Base-by-base conservation (phyloP, 140 eudicot genomes). In the Stevia rebaudiana region DNA sequence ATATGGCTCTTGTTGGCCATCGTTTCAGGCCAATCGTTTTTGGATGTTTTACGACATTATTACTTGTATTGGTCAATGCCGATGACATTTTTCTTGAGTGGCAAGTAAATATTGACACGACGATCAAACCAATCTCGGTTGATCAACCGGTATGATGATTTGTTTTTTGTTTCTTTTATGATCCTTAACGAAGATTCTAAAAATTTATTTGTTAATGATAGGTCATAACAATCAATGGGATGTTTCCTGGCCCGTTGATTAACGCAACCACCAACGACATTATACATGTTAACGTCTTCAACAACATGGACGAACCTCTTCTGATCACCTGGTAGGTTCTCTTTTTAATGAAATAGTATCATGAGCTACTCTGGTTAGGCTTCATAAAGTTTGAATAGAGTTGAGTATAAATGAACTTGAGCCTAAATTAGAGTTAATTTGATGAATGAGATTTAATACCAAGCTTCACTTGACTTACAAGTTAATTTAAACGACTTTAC, bases 161-260 rank as follows among this genome's bases (percentile, higher is more conserved):
- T 69, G 4, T 3, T 42, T 69, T 6, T 3, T 10, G 4, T 4
- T 49, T 25, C 25, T 25, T 56, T 47, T 35, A 17, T 0, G 8
- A 7, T 35, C 13, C 17, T 35, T 33, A 31, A 24, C 23, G 21
- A 11, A 23, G 2, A 11, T 25, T 5, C 11, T 13, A n/a, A n/a
- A 8, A 8, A 0, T 28, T 55, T 17, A 3, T 28, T 36, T 11
- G 30, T 50, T 52, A 39, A 17, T 23, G 49, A 15, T 35, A 85
- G 88, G 86, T 86, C 54, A 86, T 86, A 59, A 78, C 89, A 6
- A 76, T 86, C 58, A 86, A 86, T 47, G 83, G 82, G 39, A 19
- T 78, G 74, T 86, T 86, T 61, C 95, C 95, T 0, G 95, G 90
- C 5, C 95, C 95, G 44, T 80, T 82, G 43, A 70, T 86, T 42